Percentiles rank a stretch among this genome's conserved stretches.
Conservation (phyloP, 2,329 filamentous ascomycete species). For the Arthrobotrys sinensis region DNA sequence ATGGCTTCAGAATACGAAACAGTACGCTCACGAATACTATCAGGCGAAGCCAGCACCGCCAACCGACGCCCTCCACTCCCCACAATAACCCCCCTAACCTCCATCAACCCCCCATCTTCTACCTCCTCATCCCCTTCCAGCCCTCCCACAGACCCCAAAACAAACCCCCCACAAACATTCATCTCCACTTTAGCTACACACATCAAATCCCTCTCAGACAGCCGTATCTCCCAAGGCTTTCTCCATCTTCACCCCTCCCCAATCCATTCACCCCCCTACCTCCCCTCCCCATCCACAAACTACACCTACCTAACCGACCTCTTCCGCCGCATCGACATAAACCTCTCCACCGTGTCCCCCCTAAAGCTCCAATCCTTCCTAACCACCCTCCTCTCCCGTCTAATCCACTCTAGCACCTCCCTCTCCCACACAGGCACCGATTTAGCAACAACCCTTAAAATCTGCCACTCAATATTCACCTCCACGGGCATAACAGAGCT, state of each 20-base stretch:
- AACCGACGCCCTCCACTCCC: constrained; percentile 17
- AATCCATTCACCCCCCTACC: constrained; percentile 27
- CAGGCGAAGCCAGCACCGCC: not conserved
- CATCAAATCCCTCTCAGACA: constrained; percentile 33
- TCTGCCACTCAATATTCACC: constrained; percentile 41
- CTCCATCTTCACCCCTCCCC: constrained; percentile 45
- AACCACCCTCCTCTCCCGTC: constrained; percentile 17
- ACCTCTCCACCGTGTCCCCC: constrained; percentile 39
- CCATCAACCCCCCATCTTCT: constrained; percentile 20
- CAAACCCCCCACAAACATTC: constrained; percentile 32
- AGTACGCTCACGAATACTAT: constrained; percentile 50
- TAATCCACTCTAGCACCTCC: constrained; percentile 40
- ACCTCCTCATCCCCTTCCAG: constrained; percentile 28
- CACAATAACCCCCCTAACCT: constrained; percentile 6
- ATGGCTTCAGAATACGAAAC: constrained; percentile 53
- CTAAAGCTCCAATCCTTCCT: constrained; percentile 35
- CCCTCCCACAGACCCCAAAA: constrained; percentile 12
- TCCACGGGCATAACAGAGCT: constrained; percentile 32
- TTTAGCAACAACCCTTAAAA: constrained; percentile 22
- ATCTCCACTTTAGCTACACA: constrained; percentile 38
- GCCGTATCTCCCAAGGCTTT: constrained; percentile 52
- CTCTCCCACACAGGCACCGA: constrained; percentile 43
- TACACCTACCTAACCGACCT: constrained; percentile 52
- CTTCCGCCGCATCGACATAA: constrained; percentile 56
- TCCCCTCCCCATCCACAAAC: not conserved